phyloP scores from a whole-genome alignment of 2,329 filamentous ascomycete species.

The Phialophora macrospora region DNA sequence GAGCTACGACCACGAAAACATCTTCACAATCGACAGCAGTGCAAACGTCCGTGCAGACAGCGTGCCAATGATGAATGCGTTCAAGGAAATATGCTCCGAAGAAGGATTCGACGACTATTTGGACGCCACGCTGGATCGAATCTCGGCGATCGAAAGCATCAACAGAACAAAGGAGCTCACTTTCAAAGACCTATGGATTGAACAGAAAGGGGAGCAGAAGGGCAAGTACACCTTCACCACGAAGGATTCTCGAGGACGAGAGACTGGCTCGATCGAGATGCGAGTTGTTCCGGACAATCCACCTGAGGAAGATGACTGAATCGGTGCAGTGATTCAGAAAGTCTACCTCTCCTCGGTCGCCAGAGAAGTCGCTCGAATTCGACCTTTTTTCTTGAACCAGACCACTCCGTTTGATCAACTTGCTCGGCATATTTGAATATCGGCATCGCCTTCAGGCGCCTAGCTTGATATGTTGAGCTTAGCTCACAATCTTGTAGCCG shows the following conservation, averaged over 20 bases:
- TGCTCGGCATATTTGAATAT: neutral
- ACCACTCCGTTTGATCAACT: neutral
- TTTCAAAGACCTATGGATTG: conserved; percentile 88
- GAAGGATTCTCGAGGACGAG: conserved; percentile 53
- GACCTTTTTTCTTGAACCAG: neutral
- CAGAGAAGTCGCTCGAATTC: neutral
- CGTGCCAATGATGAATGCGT: conserved; percentile 94
- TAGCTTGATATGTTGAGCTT: neutral
- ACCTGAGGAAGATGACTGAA: conserved; percentile 26
- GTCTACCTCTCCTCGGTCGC: neutral
- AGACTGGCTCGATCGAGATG: conserved; percentile 53
- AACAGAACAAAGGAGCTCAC: conserved; percentile 93
- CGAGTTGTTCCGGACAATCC: conserved; percentile 31
- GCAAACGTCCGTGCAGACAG: conserved; percentile 90
- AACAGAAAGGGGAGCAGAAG: conserved; percentile 45
- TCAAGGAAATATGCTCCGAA: conserved; percentile 77
- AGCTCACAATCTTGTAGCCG: no score
- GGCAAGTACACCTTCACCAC: conserved; percentile 74
- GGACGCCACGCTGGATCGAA: conserved; percentile 80
- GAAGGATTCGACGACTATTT: conserved; percentile 82
- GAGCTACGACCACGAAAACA: conserved; percentile 87
- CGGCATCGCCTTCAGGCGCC: neutral
- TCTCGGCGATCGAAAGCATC: conserved; percentile 89
- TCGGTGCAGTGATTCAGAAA: conserved; percentile 1
- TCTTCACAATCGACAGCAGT: conserved; percentile 89